Percentiles rank a stretch among this genome's conserved stretches.
Conservation (phyloP, 2,329 filamentous ascomycete species). For the Colletotrichum paranaense region DNA sequence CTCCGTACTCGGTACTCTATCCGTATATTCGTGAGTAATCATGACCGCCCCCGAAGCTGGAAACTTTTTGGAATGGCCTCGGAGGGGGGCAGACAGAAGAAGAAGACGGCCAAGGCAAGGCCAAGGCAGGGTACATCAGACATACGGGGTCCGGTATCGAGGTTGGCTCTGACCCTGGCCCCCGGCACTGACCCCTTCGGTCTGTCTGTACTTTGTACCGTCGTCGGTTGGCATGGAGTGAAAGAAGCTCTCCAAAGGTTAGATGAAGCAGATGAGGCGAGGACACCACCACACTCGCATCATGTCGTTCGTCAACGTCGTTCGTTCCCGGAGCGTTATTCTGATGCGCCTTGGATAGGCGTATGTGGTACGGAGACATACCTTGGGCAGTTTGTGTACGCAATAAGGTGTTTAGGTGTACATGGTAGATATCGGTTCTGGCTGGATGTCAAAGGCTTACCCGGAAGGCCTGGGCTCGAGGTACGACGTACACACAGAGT, state of each 20-base stretch:
- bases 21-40: too few relatives aligned
- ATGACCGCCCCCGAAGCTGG: background rate
- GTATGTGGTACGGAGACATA: background rate
- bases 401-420: background rate
- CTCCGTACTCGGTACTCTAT: too few relatives aligned
- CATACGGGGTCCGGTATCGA: constrained; percentile 9
- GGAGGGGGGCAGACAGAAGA: background rate
- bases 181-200: constrained; percentile 25
- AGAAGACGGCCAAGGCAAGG: background rate
- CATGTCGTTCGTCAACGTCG: background rate
- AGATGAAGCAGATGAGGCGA: constrained; percentile 2
- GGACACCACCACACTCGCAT: constrained; percentile 13
- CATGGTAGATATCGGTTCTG: background rate
- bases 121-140: background rate
- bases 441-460: constrained; percentile 2
- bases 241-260: background rate
- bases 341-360: background rate
- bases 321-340: background rate
- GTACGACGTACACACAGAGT: background rate
- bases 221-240: constrained; percentile 17
- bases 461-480: constrained; percentile 12
- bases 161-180: constrained; percentile 25
- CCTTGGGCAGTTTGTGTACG: background rate
- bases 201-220: constrained; percentile 13
- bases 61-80: constrained; percentile 18